Evolutionary conservation across 345 rosid species (phyloP), one percentile per base, ranked within the genome.

Genomic region (Sisymbrium altissimum): DNA sequence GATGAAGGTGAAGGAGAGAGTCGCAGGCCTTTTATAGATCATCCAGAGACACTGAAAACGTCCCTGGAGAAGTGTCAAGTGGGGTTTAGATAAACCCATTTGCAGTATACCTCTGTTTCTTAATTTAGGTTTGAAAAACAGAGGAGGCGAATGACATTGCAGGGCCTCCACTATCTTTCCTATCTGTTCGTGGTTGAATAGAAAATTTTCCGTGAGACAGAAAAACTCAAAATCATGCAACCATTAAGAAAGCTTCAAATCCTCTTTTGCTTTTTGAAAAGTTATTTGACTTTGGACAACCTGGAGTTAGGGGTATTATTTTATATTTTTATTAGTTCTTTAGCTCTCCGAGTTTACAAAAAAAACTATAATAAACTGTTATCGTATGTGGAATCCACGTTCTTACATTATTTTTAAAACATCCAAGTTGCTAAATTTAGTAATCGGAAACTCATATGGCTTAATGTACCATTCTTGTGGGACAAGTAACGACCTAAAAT

Each of bases 11-110:
- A 40, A 43, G 39, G 70, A 41, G 21, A 18, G 44, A 33, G 6
- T 29, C 30, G 5, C 36, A 1, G 0, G 58, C 64, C 7, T 38
- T 77, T 80, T 84, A 84, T 84, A 60, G 72, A 44, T 13, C 38
- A 13, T 15, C 14, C 46, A 11, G 11, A 1, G 44, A 53, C 59
- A 57, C 63, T 75, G 83, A 84, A 81, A 61, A 57, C 10, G 25
- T 71, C 71, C n/a, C 18, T 35, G 21, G 36, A 75, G 71, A 52
- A 32, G 61, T 74, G 50, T 65, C 78, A 71, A 25, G 23, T 59
- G 39, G 2, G 36, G 62, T 70, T 64, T 46, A 48, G 44, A 63
- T 55, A 77, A 55, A 41, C 57, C 71, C 35, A 70, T 64, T 63
- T 70, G 80, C 44, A 63, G 27, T 17, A 63, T 63, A 54, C 18